Evolutionary conservation across 768 basidiomycete species (phyloP).

Genomic region (Boletus eberwhitei): DNA sequence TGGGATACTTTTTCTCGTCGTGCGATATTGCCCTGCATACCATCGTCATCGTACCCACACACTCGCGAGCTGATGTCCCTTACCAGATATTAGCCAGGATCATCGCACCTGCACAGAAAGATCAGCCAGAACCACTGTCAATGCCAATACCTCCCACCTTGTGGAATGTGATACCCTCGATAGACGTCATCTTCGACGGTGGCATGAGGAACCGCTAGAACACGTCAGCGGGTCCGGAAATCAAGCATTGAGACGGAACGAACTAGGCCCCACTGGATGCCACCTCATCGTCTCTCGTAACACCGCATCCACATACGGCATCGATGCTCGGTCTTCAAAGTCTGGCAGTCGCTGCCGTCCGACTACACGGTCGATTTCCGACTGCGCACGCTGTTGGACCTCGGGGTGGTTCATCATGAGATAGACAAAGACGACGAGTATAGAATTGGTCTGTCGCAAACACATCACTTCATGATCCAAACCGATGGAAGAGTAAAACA

Average conservation of each 20-base stretch:
- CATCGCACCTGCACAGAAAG: constrained; percentile 1
- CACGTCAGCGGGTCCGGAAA: not conserved
- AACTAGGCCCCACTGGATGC: constrained; percentile 25
- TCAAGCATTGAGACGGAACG: not conserved
- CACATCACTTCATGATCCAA: not conserved
- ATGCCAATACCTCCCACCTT: not conserved
- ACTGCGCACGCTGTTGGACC: constrained; percentile 28
- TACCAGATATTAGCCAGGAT: constrained; percentile 15
- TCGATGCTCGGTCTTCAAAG: constrained; percentile 24
- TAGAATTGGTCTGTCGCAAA: constrained; percentile 22
- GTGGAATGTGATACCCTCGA: constrained; percentile 34
- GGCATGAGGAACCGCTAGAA: constrained; percentile 40
- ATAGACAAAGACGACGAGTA: constrained; percentile 26
- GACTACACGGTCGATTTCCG: constrained; percentile 32
- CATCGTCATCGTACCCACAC: not conserved
- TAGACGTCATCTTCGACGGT: constrained; percentile 36
- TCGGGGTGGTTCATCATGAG: constrained; percentile 30
- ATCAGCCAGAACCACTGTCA: not conserved
- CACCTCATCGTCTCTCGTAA: constrained; percentile 33
- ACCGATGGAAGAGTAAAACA: not conserved
- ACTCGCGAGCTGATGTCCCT: not conserved
- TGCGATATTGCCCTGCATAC: constrained; percentile 38
- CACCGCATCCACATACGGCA: constrained; percentile 36
- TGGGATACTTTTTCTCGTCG: constrained; percentile 35
- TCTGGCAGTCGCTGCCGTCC: constrained; percentile 29